These are phyloP conservation scores for Leishmania tarentolae DNA, from an alignment of 208 protist species.

Conservation along the genomic window DNA sequence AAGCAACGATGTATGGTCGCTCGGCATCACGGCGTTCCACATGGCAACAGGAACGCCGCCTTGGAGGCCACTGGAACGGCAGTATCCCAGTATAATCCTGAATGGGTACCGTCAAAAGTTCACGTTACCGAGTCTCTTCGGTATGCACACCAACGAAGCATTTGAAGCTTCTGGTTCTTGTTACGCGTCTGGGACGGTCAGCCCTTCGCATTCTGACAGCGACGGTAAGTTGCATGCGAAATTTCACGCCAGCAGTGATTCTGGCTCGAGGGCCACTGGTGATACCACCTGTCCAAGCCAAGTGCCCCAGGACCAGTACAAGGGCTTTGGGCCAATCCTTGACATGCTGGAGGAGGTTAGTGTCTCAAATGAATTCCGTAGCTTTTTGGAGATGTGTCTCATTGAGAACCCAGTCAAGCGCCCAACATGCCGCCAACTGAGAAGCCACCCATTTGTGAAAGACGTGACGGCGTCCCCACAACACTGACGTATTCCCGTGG, in stretches of 20 bases:
- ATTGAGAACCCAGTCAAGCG: slow-evolving; percentile 53
- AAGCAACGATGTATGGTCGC: slow-evolving; percentile 83
- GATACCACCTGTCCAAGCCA: not conserved
- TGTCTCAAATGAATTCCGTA: slow-evolving; percentile 46
- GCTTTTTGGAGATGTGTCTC: slow-evolving; percentile 67
- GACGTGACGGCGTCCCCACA: not conserved
- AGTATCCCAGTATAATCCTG: slow-evolving; percentile 67
- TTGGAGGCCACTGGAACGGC: slow-evolving; percentile 63
- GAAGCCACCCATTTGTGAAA: slow-evolving; percentile 64
- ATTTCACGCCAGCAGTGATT: not conserved
- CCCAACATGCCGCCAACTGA: slow-evolving; percentile 54
- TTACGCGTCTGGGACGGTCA: no score
- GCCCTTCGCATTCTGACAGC: not conserved
- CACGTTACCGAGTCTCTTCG: slow-evolving; percentile 28
- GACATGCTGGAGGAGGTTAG: slow-evolving; percentile 44
- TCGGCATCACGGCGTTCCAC: slow-evolving; percentile 79
- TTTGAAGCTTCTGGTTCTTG: not conserved
- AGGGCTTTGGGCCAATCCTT: slow-evolving; percentile 54
- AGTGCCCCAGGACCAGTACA: slow-evolving; percentile 17
- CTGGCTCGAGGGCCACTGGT: not conserved
- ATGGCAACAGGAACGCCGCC: slow-evolving; percentile 68
- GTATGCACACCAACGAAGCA: not conserved
- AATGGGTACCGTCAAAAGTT: slow-evolving; percentile 61
- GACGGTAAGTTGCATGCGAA: not conserved
- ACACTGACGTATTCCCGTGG: slow-evolving; percentile 1